Base-by-base conservation (phyloP, 2,329 filamentous ascomycete genomes). In the Akanthomyces dipterigenus region DNA sequence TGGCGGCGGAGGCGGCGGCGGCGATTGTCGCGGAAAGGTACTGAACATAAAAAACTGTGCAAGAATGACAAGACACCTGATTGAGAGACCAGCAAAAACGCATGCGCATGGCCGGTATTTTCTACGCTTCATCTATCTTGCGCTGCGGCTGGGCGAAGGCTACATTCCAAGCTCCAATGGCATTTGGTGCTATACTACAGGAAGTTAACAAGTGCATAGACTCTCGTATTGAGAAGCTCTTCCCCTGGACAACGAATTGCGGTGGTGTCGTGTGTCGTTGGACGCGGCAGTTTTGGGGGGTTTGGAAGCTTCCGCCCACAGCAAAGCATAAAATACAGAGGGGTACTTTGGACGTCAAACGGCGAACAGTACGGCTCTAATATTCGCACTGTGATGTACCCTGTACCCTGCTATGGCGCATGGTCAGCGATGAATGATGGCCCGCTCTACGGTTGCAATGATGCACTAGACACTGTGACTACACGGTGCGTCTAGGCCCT, bases 241-340 rank as follows among this genome's bases (percentile, higher is more conserved):
- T 60, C 45, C 42, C 49, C 28, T 22, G 8, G 40, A 51, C 20
- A 42, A 16, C n/a, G 58, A 54, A 38, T 48, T 31, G 31, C 14
- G 8, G 34, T 48, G 58, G 60, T 62, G 36, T 62, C 60, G 60
- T 57, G 59, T 55, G 53, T 38, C 28, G 55, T 62, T 40, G 28
- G 26, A 55, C 43, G 55, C 26, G 53, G 60, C 43, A 48, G 59
- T 55, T 55, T 61, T 55, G 48, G 58, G 49, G 31, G 50, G 54
- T 60, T 53, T 54, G 45, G 40, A 60, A 60, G 49, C 49, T 54
- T 60, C 58, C 24, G 14, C 58, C 40, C 58, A 48, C 58, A 14
- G 6, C 26, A 40, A 49, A 24, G 26, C 7, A n/a, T 31, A 53
- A 28, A 8, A 40, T 46, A 46, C 50, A 24, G 22, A n/a, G 9